Percentiles rank a stretch among this genome's conserved stretches.
Evolutionary conservation across 2,329 filamentous ascomycete species (phyloP).

Genomic region (Scytalidium sp.): DNA sequence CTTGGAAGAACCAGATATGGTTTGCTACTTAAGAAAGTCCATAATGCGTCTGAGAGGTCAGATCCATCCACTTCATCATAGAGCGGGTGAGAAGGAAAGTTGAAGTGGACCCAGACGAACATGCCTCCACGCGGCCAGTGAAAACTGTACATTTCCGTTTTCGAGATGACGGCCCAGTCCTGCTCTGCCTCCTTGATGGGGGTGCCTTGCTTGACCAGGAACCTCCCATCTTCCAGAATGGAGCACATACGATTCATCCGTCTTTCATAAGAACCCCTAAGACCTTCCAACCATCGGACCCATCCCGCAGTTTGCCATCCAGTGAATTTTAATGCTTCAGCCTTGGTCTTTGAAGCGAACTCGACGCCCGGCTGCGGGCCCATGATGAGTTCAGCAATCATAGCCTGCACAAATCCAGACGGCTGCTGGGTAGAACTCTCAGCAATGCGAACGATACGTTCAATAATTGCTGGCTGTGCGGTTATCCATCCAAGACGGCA

Average conservation of each 20-base stretch:
- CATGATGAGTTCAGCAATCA: constrained; percentile 75
- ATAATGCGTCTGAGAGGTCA: constrained; percentile 61
- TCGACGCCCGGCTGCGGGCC: constrained; percentile 59
- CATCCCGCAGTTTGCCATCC: constrained; percentile 82
- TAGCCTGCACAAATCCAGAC: constrained; percentile 83
- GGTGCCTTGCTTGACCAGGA: constrained; percentile 61
- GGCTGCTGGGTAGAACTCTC: constrained; percentile 81
- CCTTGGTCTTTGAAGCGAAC: constrained; percentile 34
- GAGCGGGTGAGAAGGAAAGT: constrained; percentile 72
- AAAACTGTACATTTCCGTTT: constrained; percentile 72
- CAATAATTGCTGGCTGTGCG: constrained; percentile 73
- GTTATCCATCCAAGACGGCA: constrained; percentile 91
- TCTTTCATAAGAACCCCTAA: constrained; percentile 79
- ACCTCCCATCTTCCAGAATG: constrained; percentile 66
- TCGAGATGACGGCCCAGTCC: constrained; percentile 75
- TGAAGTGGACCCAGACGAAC: constrained; percentile 81
- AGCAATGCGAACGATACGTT: constrained; percentile 69
- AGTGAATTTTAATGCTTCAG: constrained; percentile 34
- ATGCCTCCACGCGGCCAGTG: constrained; percentile 82
- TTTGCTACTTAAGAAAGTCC: constrained; percentile 67
- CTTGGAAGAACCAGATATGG: constrained; percentile 68
- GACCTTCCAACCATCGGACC: constrained; percentile 86
- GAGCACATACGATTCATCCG: constrained; percentile 79
- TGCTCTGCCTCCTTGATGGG: constrained; percentile 51
- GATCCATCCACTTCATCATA: constrained; percentile 50